A percentile compares a stretch with the other conserved stretches of the same genome.
These are phyloP conservation scores for Leishmania turanica DNA, from an alignment of 208 protist genomes.

Conservation along the genomic window DNA sequence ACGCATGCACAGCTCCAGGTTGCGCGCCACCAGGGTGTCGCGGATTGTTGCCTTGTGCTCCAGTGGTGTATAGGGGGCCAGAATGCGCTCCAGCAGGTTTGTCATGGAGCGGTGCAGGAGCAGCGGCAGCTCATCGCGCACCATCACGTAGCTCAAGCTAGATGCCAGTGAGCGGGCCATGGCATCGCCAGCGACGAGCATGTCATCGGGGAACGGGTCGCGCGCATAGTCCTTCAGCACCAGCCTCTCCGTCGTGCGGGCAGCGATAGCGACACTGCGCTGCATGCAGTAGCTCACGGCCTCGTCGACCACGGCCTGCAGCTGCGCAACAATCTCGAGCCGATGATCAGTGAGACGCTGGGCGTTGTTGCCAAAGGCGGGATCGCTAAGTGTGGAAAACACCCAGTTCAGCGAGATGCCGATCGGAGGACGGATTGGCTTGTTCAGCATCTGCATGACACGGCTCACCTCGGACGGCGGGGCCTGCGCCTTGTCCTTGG, in stretches of 20 bases:
- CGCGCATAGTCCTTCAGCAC: conserved; percentile 97
- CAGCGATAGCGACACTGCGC: conserved; percentile 94
- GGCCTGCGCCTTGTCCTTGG: conserved; percentile 48
- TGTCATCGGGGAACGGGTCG: conserved; percentile 84
- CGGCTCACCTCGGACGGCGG: conserved; percentile 23
- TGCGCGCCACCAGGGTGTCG: conserved; percentile 44
- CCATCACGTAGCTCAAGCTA: conserved; percentile 85
- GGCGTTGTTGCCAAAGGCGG: conserved; percentile 18
- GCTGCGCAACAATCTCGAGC: conserved; percentile 46
- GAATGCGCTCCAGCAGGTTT: conserved; percentile 26
- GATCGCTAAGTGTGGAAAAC: conserved; percentile 44
- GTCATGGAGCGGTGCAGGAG: conserved; percentile 36
- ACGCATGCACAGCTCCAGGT: conserved; percentile 78
- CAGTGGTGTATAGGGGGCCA: conserved; percentile 17
- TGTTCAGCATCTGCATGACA: conserved; percentile 33
- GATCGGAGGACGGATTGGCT: conserved; percentile 45
- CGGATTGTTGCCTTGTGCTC: conserved; percentile 24
- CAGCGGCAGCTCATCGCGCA: conserved; percentile 94
- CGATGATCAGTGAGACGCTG: conserved; percentile 38
- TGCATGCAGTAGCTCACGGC: conserved; percentile 90
- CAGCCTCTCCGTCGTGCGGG: conserved; percentile 91
- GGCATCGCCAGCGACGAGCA: conserved; percentile 64
- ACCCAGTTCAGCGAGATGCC: conserved; percentile 61
- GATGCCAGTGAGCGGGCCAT: conserved; percentile 83
- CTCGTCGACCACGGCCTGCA: conserved; percentile 91